phyloP scores from a whole-genome alignment of 371 early-diverging fungal species.

The Fennellomyces sp. region DNA sequence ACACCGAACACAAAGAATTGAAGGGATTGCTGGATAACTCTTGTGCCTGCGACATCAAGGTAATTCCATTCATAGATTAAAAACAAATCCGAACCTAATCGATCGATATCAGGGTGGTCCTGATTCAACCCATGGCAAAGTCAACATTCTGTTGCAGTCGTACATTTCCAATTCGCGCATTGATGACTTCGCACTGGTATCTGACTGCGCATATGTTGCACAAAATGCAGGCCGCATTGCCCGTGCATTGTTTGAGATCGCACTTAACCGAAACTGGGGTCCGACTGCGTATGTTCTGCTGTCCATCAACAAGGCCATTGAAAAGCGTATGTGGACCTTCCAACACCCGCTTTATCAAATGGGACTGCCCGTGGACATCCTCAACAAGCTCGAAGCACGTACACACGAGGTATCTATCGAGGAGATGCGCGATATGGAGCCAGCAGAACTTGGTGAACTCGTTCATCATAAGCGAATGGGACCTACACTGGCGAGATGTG shows the following conservation, averaged over 20 bases:
- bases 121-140: constrained; percentile 85
- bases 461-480: constrained; percentile 86
- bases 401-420: constrained; percentile 62
- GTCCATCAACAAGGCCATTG: constrained; percentile 87
- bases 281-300: constrained; percentile 81
- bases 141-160: constrained; percentile 90
- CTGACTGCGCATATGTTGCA: constrained; percentile 91
- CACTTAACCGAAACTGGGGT: constrained; percentile 89
- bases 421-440: constrained; percentile 85
- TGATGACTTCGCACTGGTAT: constrained; percentile 92
- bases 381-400: constrained; percentile 73
- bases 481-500: constrained; percentile 66
- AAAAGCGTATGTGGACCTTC: constrained; percentile 93
- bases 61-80: constrained; percentile 20
- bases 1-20: constrained; percentile 85
- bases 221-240: constrained; percentile 94
- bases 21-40: constrained; percentile 65
- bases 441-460: constrained; percentile 84
- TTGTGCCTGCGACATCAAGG: constrained; percentile 86
- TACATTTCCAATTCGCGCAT: constrained; percentile 79
- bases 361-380: constrained; percentile 74
- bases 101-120: constrained; percentile 42
- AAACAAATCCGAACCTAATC: neutral
- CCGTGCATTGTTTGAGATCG: constrained; percentile 96
- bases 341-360: constrained; percentile 93